phyloP scores from a whole-genome alignment of 495 filamentous ascomycete species.

The Aspergillus wentii region DNA sequence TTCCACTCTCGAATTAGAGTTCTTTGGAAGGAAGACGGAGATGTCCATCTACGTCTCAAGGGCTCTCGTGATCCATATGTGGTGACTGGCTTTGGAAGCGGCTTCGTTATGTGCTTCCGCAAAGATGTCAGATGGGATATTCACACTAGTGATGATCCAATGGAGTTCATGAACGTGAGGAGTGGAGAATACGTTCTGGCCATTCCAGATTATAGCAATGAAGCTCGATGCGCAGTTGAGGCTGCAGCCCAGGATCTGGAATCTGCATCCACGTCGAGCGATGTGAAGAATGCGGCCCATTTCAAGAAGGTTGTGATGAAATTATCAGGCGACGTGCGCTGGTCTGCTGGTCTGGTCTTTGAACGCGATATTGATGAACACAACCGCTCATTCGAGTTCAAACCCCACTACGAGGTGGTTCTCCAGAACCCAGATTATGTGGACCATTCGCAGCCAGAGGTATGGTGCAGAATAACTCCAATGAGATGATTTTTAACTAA shows the following conservation, averaged over 20 bases:
- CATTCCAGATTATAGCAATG: constrained; percentile 86
- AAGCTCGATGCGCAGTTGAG: constrained; percentile 65
- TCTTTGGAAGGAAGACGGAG: constrained; percentile 89
- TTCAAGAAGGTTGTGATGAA: constrained; percentile 99
- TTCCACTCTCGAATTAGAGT: constrained; percentile 91
- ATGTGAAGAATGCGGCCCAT: constrained; percentile 64
- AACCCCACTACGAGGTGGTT: constrained; percentile 86
- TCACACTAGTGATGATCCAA: constrained; percentile 74
- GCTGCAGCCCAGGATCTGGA: constrained; percentile 55
- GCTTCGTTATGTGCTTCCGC: constrained; percentile 97
- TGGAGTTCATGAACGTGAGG: constrained; percentile 90
- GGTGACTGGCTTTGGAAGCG: constrained; percentile 86
- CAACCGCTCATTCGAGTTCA: constrained; percentile 77
- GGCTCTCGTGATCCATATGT: constrained; percentile 88
- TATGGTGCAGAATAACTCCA: constrained; percentile 9
- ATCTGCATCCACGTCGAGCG: constrained; percentile 56
- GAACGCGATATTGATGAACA: constrained; percentile 67
- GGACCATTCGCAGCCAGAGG: constrained; percentile 47
- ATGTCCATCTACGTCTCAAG: constrained; percentile 92
- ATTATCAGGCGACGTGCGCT: constrained; percentile 87
- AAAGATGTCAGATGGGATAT: constrained; percentile 86
- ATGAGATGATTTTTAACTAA: constrained; percentile 12
- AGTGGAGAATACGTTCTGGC: constrained; percentile 92
- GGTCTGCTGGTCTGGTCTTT: constrained; percentile 86
- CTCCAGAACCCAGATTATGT: constrained; percentile 74